Evolutionary conservation across 2,329 filamentous ascomycete species (phyloP).

Genomic region (Calonectria montana): DNA sequence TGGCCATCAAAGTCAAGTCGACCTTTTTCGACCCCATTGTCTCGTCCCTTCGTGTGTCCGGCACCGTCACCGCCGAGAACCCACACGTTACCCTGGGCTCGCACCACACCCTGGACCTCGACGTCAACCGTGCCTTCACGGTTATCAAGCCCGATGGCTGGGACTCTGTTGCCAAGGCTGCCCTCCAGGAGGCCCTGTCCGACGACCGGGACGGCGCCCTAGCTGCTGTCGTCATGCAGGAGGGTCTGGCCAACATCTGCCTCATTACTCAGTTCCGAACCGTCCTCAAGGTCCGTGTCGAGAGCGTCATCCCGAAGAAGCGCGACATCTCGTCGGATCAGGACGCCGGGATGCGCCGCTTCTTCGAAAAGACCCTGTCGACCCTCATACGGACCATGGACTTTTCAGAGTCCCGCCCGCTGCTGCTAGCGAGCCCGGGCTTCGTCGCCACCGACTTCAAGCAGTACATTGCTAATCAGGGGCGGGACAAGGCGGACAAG

Average conservation of each 20-base stretch:
- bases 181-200: slow-evolving; percentile 82
- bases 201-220: slow-evolving; percentile 84
- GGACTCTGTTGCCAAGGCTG: slow-evolving; percentile 88
- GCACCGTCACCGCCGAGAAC: slow-evolving; percentile 65
- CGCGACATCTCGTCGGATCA: slow-evolving; percentile 73
- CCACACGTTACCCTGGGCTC: slow-evolving; percentile 64
- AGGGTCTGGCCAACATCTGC: slow-evolving; percentile 85
- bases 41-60: slow-evolving; percentile 67
- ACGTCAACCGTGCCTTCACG: slow-evolving; percentile 88
- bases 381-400: slow-evolving; percentile 84
- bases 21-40: slow-evolving; percentile 69
- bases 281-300: slow-evolving; percentile 72
- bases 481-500: slow-evolving; percentile 72
- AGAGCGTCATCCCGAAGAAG: slow-evolving; percentile 76
- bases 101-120: slow-evolving; percentile 78
- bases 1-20: slow-evolving; percentile 67
- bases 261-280: slow-evolving; percentile 85
- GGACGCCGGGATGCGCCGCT: slow-evolving; percentile 75
- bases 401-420: slow-evolving; percentile 74
- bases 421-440: slow-evolving; percentile 89
- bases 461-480: slow-evolving; percentile 75
- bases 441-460: slow-evolving; percentile 88
- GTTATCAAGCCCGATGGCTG: slow-evolving; percentile 86
- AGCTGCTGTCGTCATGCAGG: slow-evolving; percentile 93
- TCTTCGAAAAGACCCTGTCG: slow-evolving; percentile 81